A percentile compares a stretch with the other conserved stretches of the same genome.
Evolutionary conservation across 163 green algal species (phyloP).

Genomic region (Volvox carteri): DNA sequence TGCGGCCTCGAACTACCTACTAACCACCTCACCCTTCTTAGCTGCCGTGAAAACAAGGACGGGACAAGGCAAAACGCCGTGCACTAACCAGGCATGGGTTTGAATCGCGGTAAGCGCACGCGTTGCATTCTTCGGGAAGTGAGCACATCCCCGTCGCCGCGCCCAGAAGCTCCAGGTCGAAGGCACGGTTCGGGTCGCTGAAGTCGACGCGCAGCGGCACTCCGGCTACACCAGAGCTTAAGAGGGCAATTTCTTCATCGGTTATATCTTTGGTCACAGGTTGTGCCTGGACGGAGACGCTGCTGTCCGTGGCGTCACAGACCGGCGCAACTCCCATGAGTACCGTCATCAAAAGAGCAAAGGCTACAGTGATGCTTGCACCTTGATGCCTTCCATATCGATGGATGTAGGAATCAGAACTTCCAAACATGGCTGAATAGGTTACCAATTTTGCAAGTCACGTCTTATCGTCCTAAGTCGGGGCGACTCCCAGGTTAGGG

Average conservation of each 20-base stretch:
- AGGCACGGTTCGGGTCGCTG: background rate
- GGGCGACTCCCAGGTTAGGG: too few relatives aligned
- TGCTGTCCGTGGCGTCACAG: background rate
- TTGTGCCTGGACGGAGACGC: background rate
- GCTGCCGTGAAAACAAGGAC: too few relatives aligned
- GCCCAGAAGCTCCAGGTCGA: background rate
- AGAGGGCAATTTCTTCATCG: background rate
- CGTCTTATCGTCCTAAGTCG: too few relatives aligned
- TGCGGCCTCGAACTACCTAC: too few relatives aligned
- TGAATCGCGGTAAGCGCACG: background rate
- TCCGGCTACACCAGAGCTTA: background rate
- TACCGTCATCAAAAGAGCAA: background rate
- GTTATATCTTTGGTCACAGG: background rate
- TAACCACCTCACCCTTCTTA: too few relatives aligned
- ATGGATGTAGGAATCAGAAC: too few relatives aligned
- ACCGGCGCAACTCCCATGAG: background rate
- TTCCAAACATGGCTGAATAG: too few relatives aligned
- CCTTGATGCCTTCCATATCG: too few relatives aligned
- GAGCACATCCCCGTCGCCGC: conserved; percentile 32
- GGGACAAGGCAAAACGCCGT: too few relatives aligned
- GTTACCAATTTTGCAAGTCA: too few relatives aligned
- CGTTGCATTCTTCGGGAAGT: background rate
- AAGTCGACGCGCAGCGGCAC: conserved; percentile 31
- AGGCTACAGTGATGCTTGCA: background rate
- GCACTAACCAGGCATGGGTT: conserved; percentile 21